Base-by-base conservation (phyloP, 2,329 filamentous ascomycete species). In the Blastomyces gilchristii region DNA sequence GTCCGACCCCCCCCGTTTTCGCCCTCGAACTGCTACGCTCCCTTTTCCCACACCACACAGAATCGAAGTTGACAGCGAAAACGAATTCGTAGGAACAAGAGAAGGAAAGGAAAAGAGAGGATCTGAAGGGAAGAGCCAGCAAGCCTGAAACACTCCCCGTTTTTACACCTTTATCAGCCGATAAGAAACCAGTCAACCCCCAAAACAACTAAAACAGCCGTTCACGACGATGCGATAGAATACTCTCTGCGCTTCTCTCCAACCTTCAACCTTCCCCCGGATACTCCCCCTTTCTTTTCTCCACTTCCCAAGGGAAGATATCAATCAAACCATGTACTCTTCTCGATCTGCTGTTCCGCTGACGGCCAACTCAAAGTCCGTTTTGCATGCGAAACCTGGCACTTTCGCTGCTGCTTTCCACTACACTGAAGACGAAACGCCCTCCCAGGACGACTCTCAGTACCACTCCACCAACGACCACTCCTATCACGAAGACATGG, bases 351-450 rank as follows among this genome's bases (percentile, higher is more conserved):
- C 69, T 68, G 71, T 75, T 67, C 68, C 69, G 66, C 66, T 74
- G 68, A 69, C 70, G 61, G 68, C 72, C 67, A 69, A 74, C 63
- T 68, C 70, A 50, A 68, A 69, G 67, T 71, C 72, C 65, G 67
- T 68, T 60, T 67, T 75, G 67, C 70, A 70, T 67, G 70, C 71
- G 64, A 76, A 77, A 67, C 69, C 70, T 47, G 71, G 70, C 61
- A 69, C 74, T 37, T 73, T 77, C 68, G 71, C 74, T 65, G 71
- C 77, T 39, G 68, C 71, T 65, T 75, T 79, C 66, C 76, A 79
- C 64, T 79, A 76, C 69, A 73, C 74, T 65, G 75, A 77, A 66
- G 72, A 75, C 64, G 73, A 72, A 66, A 66, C 69, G 59, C 69
- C 71, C 57, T 22, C 57, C 31, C 18, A 57, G 37, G 49, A 58